These are phyloP conservation scores for Bromus sterilis DNA, from an alignment of 176 grass and related monocot species.

Conservation along the genomic window DNA sequence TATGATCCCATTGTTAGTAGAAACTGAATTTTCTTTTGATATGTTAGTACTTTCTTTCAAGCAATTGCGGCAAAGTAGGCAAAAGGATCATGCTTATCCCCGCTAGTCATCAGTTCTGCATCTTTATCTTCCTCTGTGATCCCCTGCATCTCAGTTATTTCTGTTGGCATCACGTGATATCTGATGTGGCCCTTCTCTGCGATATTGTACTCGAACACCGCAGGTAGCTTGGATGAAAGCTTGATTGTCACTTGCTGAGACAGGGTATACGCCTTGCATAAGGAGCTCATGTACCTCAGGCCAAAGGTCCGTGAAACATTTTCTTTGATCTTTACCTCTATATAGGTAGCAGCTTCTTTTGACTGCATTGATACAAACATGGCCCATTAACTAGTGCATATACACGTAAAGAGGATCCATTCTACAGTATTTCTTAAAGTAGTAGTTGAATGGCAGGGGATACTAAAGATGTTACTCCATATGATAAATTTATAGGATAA, in stretches of 20 bases:
- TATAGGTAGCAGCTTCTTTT: not conserved
- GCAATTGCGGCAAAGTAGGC: too few relatives aligned
- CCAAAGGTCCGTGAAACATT: not conserved
- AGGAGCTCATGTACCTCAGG: not conserved
- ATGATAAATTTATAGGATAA: conserved; percentile 8
- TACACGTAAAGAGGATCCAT: too few relatives aligned
- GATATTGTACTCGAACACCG: not conserved
- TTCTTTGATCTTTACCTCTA: not conserved
- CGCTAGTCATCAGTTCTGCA: too few relatives aligned
- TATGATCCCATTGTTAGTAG: not conserved
- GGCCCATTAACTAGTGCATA: not conserved
- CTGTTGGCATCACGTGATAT: not conserved
- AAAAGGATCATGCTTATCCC: too few relatives aligned
- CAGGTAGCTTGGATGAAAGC: not conserved
- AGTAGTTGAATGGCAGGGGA: conserved; percentile 13
- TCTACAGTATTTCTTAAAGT: not conserved
- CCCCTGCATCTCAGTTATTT: too few relatives aligned
- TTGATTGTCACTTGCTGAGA: not conserved
- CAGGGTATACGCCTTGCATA: not conserved
- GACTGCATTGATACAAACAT: not conserved
- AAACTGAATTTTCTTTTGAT: not conserved
- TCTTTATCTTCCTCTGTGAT: too few relatives aligned
- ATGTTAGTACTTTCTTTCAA: not conserved
- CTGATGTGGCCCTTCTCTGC: not conserved
- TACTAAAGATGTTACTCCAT: conserved; percentile 7